Evolutionary conservation across 345 rosid genomes (phyloP).

Genomic region (Salix suchowensis): DNA sequence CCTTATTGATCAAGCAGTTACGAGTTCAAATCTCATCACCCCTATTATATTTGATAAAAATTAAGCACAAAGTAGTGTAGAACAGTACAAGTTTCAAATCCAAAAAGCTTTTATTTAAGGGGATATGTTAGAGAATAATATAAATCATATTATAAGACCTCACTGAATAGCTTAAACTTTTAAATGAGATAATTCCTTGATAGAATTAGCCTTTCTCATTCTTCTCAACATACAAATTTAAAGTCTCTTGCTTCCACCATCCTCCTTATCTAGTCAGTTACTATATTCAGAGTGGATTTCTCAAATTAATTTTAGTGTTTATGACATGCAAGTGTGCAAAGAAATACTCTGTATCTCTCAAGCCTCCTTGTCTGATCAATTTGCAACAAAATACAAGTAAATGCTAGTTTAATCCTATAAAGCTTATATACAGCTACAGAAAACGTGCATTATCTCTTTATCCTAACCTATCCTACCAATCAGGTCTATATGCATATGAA

Average conservation of each 20-base stretch:
- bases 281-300: not conserved
- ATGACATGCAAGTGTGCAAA: not conserved
- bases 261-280: not conserved
- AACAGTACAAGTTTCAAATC: too few relatives aligned
- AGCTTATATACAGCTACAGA: not conserved
- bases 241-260: not conserved
- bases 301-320: not conserved
- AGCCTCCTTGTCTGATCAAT: not conserved
- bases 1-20: too few relatives aligned
- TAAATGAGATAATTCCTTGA: too few relatives aligned
- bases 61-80: too few relatives aligned
- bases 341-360: not conserved
- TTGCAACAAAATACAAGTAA: not conserved
- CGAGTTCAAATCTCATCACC: too few relatives aligned
- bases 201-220: not conserved
- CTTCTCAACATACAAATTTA: not conserved
- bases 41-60: too few relatives aligned
- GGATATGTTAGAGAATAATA: too few relatives aligned
- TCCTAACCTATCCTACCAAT: not conserved
- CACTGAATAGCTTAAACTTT: too few relatives aligned
- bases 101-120: too few relatives aligned
- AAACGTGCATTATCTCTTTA: not conserved
- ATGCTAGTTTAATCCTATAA: not conserved
- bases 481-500: not conserved
- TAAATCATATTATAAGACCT: too few relatives aligned